phyloP scores from a whole-genome alignment of 1,284 basidiomycete species.

The Gymnopus androsaceus region DNA sequence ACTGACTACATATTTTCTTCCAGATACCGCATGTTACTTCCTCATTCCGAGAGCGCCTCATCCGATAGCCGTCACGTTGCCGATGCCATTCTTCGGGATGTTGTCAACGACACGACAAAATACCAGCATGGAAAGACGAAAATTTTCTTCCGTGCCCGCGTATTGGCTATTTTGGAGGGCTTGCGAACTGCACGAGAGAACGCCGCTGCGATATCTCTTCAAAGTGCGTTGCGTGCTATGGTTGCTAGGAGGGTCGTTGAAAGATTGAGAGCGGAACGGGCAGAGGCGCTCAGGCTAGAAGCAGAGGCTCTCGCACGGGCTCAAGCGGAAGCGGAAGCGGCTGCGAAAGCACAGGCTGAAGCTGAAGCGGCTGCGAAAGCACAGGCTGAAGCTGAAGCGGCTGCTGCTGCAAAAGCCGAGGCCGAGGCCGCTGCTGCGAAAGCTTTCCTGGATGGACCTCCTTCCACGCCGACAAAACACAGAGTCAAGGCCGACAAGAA shows the following conservation, averaged over 20 bases:
- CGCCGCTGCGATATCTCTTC: constrained; percentile 1
- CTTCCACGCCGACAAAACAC: constrained; percentile 4
- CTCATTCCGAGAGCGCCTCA: not conserved
- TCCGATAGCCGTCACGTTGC: not conserved
- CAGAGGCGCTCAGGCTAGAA: not conserved
- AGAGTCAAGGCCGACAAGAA: not conserved
- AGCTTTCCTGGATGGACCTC: not conserved
- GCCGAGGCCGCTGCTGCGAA: not conserved
- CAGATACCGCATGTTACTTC: constrained; percentile 6
- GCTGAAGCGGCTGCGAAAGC: not conserved
- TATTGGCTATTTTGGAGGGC: constrained; percentile 7
- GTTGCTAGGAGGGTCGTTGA: not conserved
- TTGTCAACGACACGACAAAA: not conserved
- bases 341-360: not conserved
- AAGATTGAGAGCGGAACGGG: constrained; percentile 3
- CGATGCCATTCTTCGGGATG: not conserved
- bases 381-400: not conserved
- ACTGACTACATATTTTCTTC: not conserved
- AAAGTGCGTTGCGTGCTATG: not conserved
- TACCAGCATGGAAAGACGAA: constrained; percentile 10
- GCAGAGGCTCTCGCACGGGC: not conserved
- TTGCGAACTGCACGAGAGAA: not conserved
- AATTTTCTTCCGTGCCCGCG: constrained; percentile 6
- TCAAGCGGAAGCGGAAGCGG: not conserved
- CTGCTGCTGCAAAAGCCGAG: not conserved